phyloP scores from a whole-genome alignment of 2,329 filamentous ascomycete genomes.

The Thelonectria olida region DNA sequence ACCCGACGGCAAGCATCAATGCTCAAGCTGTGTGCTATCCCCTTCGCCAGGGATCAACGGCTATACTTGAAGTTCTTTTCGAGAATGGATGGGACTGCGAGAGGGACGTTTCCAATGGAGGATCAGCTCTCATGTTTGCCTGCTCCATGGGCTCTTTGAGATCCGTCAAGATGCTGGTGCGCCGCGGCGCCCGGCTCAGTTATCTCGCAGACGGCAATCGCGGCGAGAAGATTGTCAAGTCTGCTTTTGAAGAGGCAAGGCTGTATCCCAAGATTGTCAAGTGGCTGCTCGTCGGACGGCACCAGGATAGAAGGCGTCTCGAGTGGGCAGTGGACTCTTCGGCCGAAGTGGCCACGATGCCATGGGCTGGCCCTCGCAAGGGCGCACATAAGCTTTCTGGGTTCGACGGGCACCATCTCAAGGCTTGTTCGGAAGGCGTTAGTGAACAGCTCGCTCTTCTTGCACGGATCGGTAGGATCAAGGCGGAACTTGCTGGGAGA shows the following conservation, averaged over 20 bases:
- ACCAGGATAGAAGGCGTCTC: constrained; percentile 24
- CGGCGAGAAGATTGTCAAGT: constrained; percentile 21
- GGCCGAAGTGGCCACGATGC: neutral
- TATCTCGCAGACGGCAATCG: constrained; percentile 20
- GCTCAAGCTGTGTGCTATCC: constrained; percentile 7
- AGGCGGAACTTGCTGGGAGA: constrained; percentile 6
- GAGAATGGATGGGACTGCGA: constrained; percentile 29
- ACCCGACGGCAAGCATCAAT: constrained; percentile 1
- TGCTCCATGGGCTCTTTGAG: constrained; percentile 19
- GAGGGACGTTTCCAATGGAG: constrained; percentile 20
- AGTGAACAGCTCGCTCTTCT: constrained; percentile 9
- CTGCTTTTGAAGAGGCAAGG: constrained; percentile 23
- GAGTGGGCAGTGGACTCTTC: neutral
- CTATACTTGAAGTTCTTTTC: constrained; percentile 20
- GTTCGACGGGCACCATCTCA: constrained; percentile 9
- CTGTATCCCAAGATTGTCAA: constrained; percentile 23
- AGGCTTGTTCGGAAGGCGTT: neutral
- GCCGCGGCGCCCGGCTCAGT: constrained; percentile 24
- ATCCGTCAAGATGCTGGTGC: constrained; percentile 33
- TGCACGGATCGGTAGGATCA: constrained; percentile 5
- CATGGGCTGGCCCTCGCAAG: constrained; percentile 30
- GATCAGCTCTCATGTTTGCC: constrained; percentile 36
- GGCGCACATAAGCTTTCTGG: constrained; percentile 22
- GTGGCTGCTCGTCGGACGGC: constrained; percentile 32
- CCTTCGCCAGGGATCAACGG: constrained; percentile 12